Percentiles rank a stretch among this genome's conserved stretches.
Evolutionary conservation across 2,329 filamentous ascomycete species (phyloP).

Genomic region (Colletotrichum cuscutae): DNA sequence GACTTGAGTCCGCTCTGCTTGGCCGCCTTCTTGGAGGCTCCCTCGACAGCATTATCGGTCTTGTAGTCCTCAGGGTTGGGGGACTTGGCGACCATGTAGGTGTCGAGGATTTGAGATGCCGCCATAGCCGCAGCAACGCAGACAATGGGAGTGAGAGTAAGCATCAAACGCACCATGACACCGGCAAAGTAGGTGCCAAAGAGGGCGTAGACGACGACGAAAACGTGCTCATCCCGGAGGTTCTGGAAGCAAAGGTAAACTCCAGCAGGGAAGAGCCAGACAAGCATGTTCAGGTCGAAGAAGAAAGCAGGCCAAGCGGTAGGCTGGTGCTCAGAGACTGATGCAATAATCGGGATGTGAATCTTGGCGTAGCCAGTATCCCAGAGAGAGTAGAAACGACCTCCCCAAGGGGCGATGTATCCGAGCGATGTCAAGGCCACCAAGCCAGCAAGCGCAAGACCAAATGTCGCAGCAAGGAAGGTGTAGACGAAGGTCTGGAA

Average conservation of each 20-base stretch:
- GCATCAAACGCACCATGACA: conserved; percentile 99
- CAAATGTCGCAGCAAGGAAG: conserved; percentile 79
- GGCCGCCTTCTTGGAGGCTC: conserved; percentile 65
- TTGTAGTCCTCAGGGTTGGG: conserved; percentile 58
- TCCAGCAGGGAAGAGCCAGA: conserved; percentile 98
- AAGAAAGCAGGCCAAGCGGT: conserved; percentile 99
- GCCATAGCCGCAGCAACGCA: conserved; percentile 94
- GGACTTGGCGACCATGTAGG: conserved; percentile 76
- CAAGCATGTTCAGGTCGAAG: conserved; percentile 97
- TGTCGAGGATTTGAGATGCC: conserved; percentile 87
- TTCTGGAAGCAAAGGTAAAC: conserved; percentile 98
- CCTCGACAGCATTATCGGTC: conserved; percentile 57
- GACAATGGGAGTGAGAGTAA: conserved; percentile 95
- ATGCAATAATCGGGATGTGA: conserved; percentile 98
- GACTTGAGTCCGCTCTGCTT: conserved; percentile 73
- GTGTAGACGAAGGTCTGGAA: conserved; percentile 90
- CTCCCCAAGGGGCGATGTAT: conserved; percentile 96
- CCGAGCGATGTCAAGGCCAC: conserved; percentile 88
- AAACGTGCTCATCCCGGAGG: conserved; percentile 95
- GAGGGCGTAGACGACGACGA: conserved; percentile 96
- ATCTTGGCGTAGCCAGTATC: conserved; percentile 99
- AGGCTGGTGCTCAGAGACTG: conserved; percentile 99
- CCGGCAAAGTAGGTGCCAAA: conserved; percentile 98
- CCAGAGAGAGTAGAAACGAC: conserved; percentile 99
- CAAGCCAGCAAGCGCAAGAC: conserved; percentile 78